Conservation (phyloP, 352 stramenopile species). For the Bremia lactucae region DNA sequence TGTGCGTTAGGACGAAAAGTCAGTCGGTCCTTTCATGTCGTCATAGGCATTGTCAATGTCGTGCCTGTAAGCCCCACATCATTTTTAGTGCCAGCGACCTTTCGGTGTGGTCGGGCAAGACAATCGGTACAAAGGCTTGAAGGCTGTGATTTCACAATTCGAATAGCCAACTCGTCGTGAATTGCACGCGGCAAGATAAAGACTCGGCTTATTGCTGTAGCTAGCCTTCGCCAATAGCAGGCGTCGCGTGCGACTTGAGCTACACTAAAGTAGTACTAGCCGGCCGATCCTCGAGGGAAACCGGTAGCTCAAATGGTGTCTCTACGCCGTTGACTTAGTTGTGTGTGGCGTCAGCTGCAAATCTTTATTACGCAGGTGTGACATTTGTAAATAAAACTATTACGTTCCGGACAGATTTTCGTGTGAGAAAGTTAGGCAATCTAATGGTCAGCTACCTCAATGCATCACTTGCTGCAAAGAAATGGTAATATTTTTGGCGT, state of each 20-base stretch:
- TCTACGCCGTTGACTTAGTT: too few relatives aligned
- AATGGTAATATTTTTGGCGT: too few relatives aligned
- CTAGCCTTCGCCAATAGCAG: neutral
- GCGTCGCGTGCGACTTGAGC: slow-evolving; percentile 14
- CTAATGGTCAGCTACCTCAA: too few relatives aligned
- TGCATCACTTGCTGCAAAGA: too few relatives aligned
- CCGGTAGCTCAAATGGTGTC: slow-evolving; percentile 20
- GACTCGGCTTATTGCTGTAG: slow-evolving; percentile 18
- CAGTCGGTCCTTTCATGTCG: slow-evolving; percentile 1
- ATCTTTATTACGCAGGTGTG: too few relatives aligned
- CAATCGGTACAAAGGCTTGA: slow-evolving; percentile 16
- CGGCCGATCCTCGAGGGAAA: slow-evolving; percentile 9
- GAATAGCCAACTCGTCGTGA: slow-evolving; percentile 17
- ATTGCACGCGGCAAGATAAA: slow-evolving; percentile 17
- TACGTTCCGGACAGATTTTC: too few relatives aligned
- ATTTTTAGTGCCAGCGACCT: slow-evolving; percentile 13
- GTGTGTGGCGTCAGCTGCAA: too few relatives aligned
- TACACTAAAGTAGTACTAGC: slow-evolving; percentile 15
- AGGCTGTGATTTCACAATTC: slow-evolving; percentile 24
- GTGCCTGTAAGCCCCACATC: slow-evolving; percentile 20
- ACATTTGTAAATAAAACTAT: too few relatives aligned
- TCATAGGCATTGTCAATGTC: slow-evolving; percentile 10
- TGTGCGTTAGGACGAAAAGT: slow-evolving; percentile 21
- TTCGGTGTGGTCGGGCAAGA: slow-evolving; percentile 20
- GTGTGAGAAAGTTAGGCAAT: too few relatives aligned